phyloP scores from a whole-genome alignment of 225 moss, liverwort and hornwort species.

The Polytrichum formosum region DNA sequence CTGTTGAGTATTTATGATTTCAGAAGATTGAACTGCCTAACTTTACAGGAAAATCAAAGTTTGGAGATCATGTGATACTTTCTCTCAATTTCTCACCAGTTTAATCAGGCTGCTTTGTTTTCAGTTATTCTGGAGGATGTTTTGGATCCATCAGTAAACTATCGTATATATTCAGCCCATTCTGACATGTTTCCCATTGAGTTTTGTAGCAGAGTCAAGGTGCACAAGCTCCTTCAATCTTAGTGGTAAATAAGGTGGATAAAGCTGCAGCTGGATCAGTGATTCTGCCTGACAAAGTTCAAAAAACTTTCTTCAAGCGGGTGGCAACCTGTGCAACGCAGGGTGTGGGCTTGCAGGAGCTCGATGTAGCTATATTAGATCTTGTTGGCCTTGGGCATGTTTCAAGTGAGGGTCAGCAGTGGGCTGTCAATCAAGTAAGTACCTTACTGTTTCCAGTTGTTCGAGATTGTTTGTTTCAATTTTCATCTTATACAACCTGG shows the following conservation, averaged over 20 bases:
- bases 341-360: constrained; percentile 70
- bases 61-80: too few relatives aligned
- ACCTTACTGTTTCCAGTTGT: neutral
- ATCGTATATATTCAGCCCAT: neutral
- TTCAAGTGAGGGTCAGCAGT: constrained; percentile 67
- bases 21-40: too few relatives aligned
- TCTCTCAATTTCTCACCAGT: too few relatives aligned
- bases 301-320: constrained; percentile 47
- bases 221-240: constrained; percentile 48
- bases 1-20: too few relatives aligned
- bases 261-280: constrained; percentile 63
- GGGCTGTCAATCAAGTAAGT: constrained; percentile 94
- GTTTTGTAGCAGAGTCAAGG: constrained; percentile 23
- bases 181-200: constrained; percentile 13
- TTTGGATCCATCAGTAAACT: too few relatives aligned
- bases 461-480: too few relatives aligned
- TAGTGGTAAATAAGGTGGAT: constrained; percentile 92
- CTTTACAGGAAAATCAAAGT: too few relatives aligned
- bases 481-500: too few relatives aligned
- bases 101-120: too few relatives aligned
- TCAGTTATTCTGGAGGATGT: too few relatives aligned
- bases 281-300: constrained; percentile 52
- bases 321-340: constrained; percentile 81
- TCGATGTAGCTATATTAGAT: constrained; percentile 76
- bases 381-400: constrained; percentile 80